Conservation (phyloP, 2,329 filamentous ascomycete genomes). For the Paecilomyces sp. region DNA sequence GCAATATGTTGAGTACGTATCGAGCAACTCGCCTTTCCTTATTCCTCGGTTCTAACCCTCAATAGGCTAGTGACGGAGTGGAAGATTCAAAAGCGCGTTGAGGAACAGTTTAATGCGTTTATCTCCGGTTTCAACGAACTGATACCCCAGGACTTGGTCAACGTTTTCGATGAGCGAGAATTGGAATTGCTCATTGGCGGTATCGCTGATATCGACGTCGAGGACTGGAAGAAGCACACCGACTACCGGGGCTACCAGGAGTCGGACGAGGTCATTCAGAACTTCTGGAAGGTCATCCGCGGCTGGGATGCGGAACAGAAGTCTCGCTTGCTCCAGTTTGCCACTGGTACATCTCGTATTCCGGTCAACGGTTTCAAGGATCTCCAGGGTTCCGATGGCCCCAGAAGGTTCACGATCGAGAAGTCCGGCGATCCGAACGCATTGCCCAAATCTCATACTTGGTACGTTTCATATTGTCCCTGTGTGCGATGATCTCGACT, state of each 20-base stretch:
- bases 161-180: conserved; percentile 97
- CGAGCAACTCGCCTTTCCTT: neutral
- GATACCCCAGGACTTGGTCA: conserved; percentile 91
- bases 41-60: neutral
- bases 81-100: conserved; percentile 97
- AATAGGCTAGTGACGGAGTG: conserved; percentile 86
- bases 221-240: conserved; percentile 99
- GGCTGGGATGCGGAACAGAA: conserved; percentile 99
- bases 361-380: conserved; percentile 99
- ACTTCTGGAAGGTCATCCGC: conserved; percentile 95
- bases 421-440: conserved; percentile 89
- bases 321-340: conserved; percentile 90
- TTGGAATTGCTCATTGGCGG: conserved; percentile 93
- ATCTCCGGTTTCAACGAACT: conserved; percentile 96
- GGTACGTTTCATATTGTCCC: conserved; percentile 53
- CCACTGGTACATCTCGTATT: conserved; percentile 93
- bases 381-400: conserved; percentile 92
- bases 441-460: conserved; percentile 94
- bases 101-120: conserved; percentile 97
- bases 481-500: conserved; percentile 7
- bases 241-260: conserved; percentile 98
- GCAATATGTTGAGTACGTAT: conserved; percentile 83
- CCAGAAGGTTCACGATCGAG: conserved; percentile 93
- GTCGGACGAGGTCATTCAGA: conserved; percentile 91
- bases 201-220: conserved; percentile 99